These are phyloP conservation scores for Neonectria neomacrospora DNA, from an alignment of 2,329 filamentous ascomycete species.

Conservation along the genomic window DNA sequence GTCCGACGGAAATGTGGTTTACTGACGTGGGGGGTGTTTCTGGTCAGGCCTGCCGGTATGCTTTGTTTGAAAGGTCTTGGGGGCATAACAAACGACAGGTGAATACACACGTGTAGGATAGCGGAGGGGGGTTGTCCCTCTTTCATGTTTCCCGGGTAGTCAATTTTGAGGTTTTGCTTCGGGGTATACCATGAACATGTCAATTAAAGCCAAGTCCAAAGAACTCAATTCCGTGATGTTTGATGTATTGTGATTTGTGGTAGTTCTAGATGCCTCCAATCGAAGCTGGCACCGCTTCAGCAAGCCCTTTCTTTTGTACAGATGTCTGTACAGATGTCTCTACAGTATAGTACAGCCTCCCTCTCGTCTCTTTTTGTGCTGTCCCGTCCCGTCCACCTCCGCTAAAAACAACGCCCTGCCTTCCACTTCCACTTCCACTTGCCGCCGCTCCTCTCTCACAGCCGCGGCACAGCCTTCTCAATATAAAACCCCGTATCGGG, in stretches of 20 bases:
- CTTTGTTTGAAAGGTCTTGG: neutral
- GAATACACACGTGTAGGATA: constrained; percentile 38
- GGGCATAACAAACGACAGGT: constrained; percentile 12
- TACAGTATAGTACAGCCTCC: constrained; percentile 48
- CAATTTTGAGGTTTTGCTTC: neutral
- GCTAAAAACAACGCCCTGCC: neutral
- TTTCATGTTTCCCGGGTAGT: constrained; percentile 24
- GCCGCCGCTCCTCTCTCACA: constrained; percentile 20
- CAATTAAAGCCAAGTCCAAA: neutral
- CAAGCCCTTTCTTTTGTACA: constrained; percentile 38
- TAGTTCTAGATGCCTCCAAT: constrained; percentile 18
- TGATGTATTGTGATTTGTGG: constrained; percentile 26
- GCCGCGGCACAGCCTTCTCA: constrained; percentile 64
- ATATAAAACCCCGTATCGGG: constrained; percentile 85
- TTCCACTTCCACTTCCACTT: constrained; percentile 1
- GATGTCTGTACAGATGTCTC: constrained; percentile 44
- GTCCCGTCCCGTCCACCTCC: neutral
- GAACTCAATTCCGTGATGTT: constrained; percentile 10
- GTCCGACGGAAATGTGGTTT: neutral
- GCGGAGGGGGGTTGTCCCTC: constrained; percentile 19
- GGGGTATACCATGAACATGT: neutral
- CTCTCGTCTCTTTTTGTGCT: neutral
- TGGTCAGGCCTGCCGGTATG: neutral
- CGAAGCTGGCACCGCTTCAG: constrained; percentile 10
- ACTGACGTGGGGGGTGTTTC: neutral